Base-by-base conservation (phyloP, 2,329 filamentous ascomycete genomes). In the Colletotrichum gloeosporioides region DNA sequence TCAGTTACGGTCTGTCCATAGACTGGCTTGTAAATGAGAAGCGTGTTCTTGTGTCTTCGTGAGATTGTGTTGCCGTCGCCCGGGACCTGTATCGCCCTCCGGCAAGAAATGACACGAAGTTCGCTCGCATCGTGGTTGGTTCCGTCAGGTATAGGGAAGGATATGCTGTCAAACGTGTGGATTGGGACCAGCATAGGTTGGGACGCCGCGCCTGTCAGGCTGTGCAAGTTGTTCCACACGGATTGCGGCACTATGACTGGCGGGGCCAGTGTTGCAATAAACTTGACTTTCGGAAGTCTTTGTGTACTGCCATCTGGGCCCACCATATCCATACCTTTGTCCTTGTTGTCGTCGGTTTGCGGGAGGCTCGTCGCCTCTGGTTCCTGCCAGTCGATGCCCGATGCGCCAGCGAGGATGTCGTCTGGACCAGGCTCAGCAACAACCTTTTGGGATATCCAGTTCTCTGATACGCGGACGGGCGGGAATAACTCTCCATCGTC, bases 231-330 rank as follows among this genome's bases (percentile, higher is more conserved):
- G 74, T 90, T 87, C 80, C 93, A 93, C 22, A 93, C 89, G 44
- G 87, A 87, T 62, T 92, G 90, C 0, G 95, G 93, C 6, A 97
- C 88, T 15, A 93, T 89, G 12, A 98, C 85, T 0, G 95, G 94
- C 3, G 95, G 95, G 72, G 95, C 91, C 69, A 97, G 93, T 13
- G 90, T 91, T 4, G 94, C 94, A 59, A 93, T 90, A 83, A 97
- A 97, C 78, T 93, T 91, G 75, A 95, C 92, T 69, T 95, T 92
- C 6, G 94, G 93, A 6, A 94, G 87, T 77, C 92, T 92, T 2
- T 88, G 86, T 4, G 83, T 86, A 22, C 87, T 82, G 61, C 84
- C 81, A 77, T 85, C 79, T 75, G 86, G 83, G n/a, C 89, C 87
- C 39, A 92, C 86, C 66, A 91, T 83, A 59, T 90, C 88, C 84